Evolutionary conservation across 257 asterid genomes (phyloP).

Genomic region (Lantana camara): DNA sequence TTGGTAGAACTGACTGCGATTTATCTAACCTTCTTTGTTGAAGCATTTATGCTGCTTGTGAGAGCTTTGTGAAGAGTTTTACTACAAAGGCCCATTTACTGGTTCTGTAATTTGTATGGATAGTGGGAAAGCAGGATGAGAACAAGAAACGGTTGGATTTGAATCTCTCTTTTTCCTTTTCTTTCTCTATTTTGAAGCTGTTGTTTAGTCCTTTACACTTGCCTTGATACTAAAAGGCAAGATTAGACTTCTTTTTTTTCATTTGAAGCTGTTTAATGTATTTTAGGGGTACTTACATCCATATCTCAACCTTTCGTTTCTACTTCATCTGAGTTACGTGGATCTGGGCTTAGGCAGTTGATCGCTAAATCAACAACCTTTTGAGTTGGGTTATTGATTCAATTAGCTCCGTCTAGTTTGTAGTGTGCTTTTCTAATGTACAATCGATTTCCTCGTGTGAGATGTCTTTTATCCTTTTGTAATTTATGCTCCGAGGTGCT

Average conservation of each 20-base stretch:
- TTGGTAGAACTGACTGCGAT: too few species aligned
- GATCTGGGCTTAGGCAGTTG: not conserved
- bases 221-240: not conserved
- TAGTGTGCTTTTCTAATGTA: not conserved
- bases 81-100: not conserved
- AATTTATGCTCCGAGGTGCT: not conserved
- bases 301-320: too few species aligned
- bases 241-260: too few species aligned
- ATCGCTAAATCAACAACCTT: not conserved
- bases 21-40: too few species aligned
- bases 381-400: not conserved
- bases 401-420: not conserved
- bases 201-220: not conserved
- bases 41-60: too few species aligned
- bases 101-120: not conserved
- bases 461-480: not conserved
- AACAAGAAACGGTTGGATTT: not conserved
- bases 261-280: not conserved
- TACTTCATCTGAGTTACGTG: not conserved
- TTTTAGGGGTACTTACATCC: too few species aligned
- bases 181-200: not conserved
- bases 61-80: not conserved
- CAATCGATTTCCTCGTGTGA: not conserved
- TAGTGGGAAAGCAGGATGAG: not conserved
- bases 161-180: not conserved